These are phyloP conservation scores for Mucor lusitanicus DNA, from an alignment of 371 early-diverging fungal genomes.

Conservation along the genomic window DNA sequence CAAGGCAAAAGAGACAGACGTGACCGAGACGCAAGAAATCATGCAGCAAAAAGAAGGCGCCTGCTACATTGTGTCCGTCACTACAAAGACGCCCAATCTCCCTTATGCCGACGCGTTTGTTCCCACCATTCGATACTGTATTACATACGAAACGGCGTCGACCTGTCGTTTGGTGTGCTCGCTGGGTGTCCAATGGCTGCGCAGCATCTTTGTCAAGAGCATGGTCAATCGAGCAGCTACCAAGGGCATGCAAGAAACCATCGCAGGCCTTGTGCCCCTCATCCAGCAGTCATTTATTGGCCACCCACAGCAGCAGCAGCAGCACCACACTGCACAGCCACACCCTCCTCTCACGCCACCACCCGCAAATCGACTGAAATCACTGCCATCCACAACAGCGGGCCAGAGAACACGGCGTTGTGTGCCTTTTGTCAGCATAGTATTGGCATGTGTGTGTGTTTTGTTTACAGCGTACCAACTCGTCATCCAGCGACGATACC, in stretches of 20 bases:
- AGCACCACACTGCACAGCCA: neutral
- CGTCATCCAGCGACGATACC: neutral
- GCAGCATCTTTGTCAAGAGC: conserved; percentile 56
- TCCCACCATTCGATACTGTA: conserved; percentile 54
- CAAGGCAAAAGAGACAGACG: conserved; percentile 58
- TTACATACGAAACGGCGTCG: conserved; percentile 39
- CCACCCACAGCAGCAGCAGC: neutral
- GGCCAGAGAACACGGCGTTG: neutral
- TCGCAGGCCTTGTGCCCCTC: conserved; percentile 10
- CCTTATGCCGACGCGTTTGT: conserved; percentile 63
- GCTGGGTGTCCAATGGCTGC: conserved; percentile 57
- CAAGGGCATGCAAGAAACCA: conserved; percentile 42
- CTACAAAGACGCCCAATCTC: conserved; percentile 46
- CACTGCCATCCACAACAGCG: neutral
- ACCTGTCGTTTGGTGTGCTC: conserved; percentile 47
- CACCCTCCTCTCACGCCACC: neutral
- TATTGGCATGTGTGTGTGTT: conserved; percentile 1
- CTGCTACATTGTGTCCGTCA: conserved; percentile 36
- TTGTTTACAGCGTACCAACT: conserved; percentile 15
- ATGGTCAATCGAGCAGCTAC: conserved; percentile 42
- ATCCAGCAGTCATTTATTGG: conserved; percentile 5
- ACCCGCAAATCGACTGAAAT: neutral
- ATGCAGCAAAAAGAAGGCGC: conserved; percentile 37
- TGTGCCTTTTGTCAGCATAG: neutral
- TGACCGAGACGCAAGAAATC: conserved; percentile 52